phyloP scores from a whole-genome alignment of 2,329 filamentous ascomycete species.

The Alternaria ventricosa region DNA sequence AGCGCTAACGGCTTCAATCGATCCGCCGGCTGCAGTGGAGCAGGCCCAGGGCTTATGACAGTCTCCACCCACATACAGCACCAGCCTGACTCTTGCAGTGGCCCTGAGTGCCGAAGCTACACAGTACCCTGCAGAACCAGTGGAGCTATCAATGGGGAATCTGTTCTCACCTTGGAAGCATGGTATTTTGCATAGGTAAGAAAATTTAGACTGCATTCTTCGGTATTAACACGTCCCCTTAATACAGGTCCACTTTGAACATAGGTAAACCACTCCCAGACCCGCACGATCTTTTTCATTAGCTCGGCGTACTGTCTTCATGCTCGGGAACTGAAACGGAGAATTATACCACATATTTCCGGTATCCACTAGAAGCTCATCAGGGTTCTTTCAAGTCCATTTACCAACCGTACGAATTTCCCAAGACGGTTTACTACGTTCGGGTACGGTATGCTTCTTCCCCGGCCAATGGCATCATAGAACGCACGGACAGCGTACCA shows the following conservation, averaged over 20 bases:
- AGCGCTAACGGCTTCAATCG: background rate
- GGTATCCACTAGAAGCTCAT: conserved; percentile 1
- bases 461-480: conserved; percentile 5
- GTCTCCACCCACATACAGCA: background rate
- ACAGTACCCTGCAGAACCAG: conserved; percentile 5
- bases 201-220: background rate
- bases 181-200: background rate
- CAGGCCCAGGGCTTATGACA: background rate
- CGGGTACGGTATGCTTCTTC: conserved; percentile 4
- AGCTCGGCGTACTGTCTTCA: background rate
- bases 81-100: background rate
- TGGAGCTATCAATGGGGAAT: background rate
- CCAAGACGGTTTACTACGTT: background rate
- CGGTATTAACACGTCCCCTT: background rate
- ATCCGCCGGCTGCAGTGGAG: background rate
- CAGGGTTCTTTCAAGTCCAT: background rate
- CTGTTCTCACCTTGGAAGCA: background rate
- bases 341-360: conserved; percentile 6
- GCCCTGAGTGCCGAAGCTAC: conserved; percentile 1
- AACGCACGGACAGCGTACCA: background rate
- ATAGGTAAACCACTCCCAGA: background rate
- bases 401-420: background rate
- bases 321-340: background rate
- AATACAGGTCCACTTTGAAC: background rate
- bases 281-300: background rate